A percentile compares a stretch with the other conserved stretches of the same genome.
phyloP scores from a whole-genome alignment of 345 rosid species.

The Arabis alpina region DNA sequence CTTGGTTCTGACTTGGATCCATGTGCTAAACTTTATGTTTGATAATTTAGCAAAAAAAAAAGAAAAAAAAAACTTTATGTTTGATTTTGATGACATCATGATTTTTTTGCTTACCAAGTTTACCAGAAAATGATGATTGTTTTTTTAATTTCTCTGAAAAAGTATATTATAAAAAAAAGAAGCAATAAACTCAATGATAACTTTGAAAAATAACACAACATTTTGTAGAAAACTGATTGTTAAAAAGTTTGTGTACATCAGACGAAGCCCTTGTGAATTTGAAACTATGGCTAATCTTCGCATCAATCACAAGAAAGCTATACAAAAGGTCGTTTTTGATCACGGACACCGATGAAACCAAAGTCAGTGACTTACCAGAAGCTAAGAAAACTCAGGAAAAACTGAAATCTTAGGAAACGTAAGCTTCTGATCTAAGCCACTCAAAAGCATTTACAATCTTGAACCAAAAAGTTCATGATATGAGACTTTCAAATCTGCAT shows the following conservation, averaged over 20 bases:
- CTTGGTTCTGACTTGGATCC: too few relatives aligned
- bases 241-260: conserved; percentile 10
- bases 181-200: too few relatives aligned
- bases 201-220: not conserved
- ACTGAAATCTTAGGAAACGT: conserved; percentile 25
- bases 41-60: too few relatives aligned
- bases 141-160: too few relatives aligned
- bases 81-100: too few relatives aligned
- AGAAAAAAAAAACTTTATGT: too few relatives aligned
- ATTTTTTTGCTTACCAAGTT: too few relatives aligned
- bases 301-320: conserved; percentile 31
- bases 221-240: not conserved
- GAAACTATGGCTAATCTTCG: conserved; percentile 20
- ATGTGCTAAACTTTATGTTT: too few relatives aligned
- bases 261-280: conserved; percentile 3
- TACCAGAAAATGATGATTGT: too few relatives aligned
- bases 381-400: conserved; percentile 1
- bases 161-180: too few relatives aligned
- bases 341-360: conserved; percentile 14
- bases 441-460: conserved; percentile 35
- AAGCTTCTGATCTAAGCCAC: conserved; percentile 35
- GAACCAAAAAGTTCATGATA: conserved; percentile 26
- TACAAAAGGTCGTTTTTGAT: conserved; percentile 29
- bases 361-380: conserved; percentile 9
- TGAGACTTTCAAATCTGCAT: conserved; percentile 8